Conservation (phyloP, 148 eudicot species). For the Agrostemma githago region DNA sequence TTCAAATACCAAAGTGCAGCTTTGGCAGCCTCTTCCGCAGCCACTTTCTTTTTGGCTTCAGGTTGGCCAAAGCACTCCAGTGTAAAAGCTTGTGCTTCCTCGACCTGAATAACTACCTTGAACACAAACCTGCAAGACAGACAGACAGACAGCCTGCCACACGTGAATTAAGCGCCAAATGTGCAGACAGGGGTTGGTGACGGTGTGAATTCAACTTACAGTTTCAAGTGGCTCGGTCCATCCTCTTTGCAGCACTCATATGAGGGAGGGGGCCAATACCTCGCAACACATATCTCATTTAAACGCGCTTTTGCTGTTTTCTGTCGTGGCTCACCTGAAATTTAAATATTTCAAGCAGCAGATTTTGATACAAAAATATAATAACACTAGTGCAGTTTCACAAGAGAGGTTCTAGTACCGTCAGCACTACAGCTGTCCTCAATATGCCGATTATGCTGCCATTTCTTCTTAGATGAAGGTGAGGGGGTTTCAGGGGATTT, state of each 20-base stretch:
- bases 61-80: conserved; percentile 56
- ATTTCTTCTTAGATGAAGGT: conserved; percentile 19
- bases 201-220: conserved; percentile 41
- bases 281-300: conserved; percentile 63
- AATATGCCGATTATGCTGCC: conserved; percentile 17
- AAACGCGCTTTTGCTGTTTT: conserved; percentile 48
- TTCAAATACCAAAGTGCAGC: conserved; percentile 72
- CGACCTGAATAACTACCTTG: conserved; percentile 52
- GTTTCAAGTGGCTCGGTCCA: conserved; percentile 72
- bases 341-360: background rate
- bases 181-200: background rate
- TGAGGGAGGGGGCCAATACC: conserved; percentile 68
- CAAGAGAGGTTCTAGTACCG: conserved; percentile 12
- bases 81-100: conserved; percentile 30
- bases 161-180: background rate
- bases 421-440: conserved; percentile 13
- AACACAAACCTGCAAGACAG: conserved; percentile 51
- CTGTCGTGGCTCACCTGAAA: conserved; percentile 37
- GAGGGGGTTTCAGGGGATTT: conserved; percentile 22
- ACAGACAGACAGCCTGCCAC: background rate
- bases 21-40: conserved; percentile 73
- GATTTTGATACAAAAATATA: background rate
- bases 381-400: background rate
- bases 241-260: conserved; percentile 68
- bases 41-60: conserved; percentile 62